A percentile compares a stretch with the other conserved stretches of the same genome.
Conservation (phyloP, 228 moss, liverwort and hornwort species). For the Sphagnum fallax region DNA sequence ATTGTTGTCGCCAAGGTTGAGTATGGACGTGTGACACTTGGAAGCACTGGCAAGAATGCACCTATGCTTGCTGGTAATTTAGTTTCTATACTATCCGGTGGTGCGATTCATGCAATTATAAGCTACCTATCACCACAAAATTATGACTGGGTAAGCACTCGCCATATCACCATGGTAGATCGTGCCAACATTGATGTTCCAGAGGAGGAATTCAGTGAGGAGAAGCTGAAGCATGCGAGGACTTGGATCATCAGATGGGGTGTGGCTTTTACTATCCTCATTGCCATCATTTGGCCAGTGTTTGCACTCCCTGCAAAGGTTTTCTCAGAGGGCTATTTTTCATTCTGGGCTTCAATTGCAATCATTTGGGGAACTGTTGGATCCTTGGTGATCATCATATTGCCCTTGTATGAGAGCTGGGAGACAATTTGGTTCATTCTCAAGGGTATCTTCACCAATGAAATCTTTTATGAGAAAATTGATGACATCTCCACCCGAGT, state of each 20-base stretch:
- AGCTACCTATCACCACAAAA: constrained; percentile 56
- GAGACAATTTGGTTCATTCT: constrained; percentile 44
- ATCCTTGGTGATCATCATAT: constrained; percentile 59
- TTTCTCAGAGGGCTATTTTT: constrained; percentile 78
- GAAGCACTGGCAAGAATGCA: constrained; percentile 75
- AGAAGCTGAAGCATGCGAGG: constrained; percentile 64
- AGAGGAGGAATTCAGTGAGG: constrained; percentile 61
- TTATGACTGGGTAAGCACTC: constrained; percentile 72
- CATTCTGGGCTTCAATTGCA: constrained; percentile 77
- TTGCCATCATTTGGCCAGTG: constrained; percentile 74
- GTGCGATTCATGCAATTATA: constrained; percentile 49
- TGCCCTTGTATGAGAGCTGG: constrained; percentile 79
- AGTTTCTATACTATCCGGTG: constrained; percentile 80
- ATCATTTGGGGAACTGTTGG: constrained; percentile 76
- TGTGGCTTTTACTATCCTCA: constrained; percentile 60
- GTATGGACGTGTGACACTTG: constrained; percentile 68
- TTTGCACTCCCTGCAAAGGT: constrained; percentile 74
- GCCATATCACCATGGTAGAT: constrained; percentile 72
- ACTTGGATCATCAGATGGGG: constrained; percentile 95
- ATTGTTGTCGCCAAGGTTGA: constrained; percentile 39
- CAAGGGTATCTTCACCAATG: constrained; percentile 61
- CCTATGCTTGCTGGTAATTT: constrained; percentile 90
- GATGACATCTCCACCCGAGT: constrained; percentile 33
- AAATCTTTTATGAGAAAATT: constrained; percentile 44
- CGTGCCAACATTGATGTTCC: constrained; percentile 44